Evolutionary conservation across 768 basidiomycete species (phyloP).

Genomic region (Leccinum uliginosum): DNA sequence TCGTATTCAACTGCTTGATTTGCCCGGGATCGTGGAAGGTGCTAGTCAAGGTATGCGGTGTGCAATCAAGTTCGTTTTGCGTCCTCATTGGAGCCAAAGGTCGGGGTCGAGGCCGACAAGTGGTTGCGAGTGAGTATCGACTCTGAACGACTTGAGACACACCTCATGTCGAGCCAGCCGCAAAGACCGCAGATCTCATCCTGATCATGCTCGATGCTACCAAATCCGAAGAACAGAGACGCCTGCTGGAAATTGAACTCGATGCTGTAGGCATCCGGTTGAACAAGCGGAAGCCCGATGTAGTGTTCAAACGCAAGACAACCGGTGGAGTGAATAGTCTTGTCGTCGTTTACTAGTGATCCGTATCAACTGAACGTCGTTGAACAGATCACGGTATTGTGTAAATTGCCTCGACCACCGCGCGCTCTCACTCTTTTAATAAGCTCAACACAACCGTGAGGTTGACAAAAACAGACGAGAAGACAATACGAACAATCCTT

Average conservation of each 20-base stretch:
- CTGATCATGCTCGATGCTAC: slow-evolving; percentile 91
- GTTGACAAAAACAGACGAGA: slow-evolving; percentile 91
- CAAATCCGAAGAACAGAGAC: slow-evolving; percentile 87
- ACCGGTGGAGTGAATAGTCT: slow-evolving; percentile 75
- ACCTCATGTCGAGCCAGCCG: slow-evolving; percentile 40
- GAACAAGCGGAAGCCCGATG: slow-evolving; percentile 87
- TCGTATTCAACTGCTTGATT: slow-evolving; percentile 89
- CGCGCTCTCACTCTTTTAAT: not conserved
- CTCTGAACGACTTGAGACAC: not conserved
- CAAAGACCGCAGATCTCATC: slow-evolving; percentile 91
- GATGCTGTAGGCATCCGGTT: slow-evolving; percentile 96
- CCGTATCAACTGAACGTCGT: not conserved
- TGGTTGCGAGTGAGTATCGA: slow-evolving; percentile 70
- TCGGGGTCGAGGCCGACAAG: slow-evolving; percentile 91
- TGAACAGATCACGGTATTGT: slow-evolving; percentile 61
- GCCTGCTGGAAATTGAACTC: slow-evolving; percentile 85
- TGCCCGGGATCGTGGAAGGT: slow-evolving; percentile 94
- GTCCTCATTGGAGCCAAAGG: slow-evolving; percentile 33
- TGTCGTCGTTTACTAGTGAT: not conserved
- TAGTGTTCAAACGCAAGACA: slow-evolving; percentile 90
- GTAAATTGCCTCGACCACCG: not conserved
- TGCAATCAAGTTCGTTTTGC: not conserved
- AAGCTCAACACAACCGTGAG: slow-evolving; percentile 90
- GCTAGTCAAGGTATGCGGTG: slow-evolving; percentile 62
- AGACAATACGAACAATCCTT: slow-evolving; percentile 88